These are phyloP conservation scores for Trichosporon sp. DNA, from an alignment of 1,284 basidiomycete genomes.

Conservation along the genomic window DNA sequence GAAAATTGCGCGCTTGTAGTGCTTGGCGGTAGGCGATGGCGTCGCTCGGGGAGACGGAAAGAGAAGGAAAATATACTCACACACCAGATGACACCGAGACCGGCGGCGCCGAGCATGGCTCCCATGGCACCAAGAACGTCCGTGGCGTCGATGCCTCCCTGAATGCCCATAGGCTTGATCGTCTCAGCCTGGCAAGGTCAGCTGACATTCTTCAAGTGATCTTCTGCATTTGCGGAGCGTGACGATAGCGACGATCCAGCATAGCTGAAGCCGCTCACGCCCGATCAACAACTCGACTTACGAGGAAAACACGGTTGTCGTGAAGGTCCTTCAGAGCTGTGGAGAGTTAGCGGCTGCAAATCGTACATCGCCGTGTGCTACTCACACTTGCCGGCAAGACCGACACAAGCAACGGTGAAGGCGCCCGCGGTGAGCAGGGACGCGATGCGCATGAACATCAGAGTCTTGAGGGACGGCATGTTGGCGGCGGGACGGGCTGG, in stretches of 20 bases:
- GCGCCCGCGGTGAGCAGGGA: slow-evolving; percentile 23
- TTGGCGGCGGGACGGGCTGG: background rate
- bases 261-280: no score
- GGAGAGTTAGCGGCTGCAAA: background rate
- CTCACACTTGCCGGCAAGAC: slow-evolving; percentile 27
- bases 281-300: background rate
- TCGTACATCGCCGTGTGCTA: background rate
- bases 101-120: slow-evolving; percentile 23
- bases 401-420: slow-evolving; percentile 26
- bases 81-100: slow-evolving; percentile 27
- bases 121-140: slow-evolving; percentile 28
- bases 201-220: background rate
- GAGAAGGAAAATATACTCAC: slow-evolving; percentile 15
- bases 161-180: background rate
- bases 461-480: background rate
- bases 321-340: slow-evolving; percentile 23
- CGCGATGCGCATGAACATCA: slow-evolving; percentile 15
- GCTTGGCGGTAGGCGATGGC: background rate
- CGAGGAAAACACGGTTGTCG: slow-evolving; percentile 19
- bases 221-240: no score
- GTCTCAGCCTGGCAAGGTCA: background rate
- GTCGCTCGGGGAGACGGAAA: background rate
- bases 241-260: no score
- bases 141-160: slow-evolving; percentile 21
- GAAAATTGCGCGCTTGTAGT: background rate